Conservation (phyloP, 495 filamentous ascomycete genomes). For the Neurospora africana region DNA sequence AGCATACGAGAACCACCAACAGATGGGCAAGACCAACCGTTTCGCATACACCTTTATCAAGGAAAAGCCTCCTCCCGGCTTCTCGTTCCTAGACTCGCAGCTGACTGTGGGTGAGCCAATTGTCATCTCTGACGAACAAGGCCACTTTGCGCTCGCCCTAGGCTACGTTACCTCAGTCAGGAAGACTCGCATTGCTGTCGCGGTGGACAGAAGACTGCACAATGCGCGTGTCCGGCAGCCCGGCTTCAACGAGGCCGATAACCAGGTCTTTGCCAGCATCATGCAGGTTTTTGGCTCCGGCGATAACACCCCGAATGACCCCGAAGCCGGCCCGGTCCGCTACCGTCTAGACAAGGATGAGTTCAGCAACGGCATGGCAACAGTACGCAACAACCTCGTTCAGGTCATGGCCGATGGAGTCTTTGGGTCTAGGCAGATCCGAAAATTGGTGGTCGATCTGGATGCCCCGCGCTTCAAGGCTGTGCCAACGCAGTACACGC, state of each 20-base stretch:
- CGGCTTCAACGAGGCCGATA: slow-evolving; percentile 62
- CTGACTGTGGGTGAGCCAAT: slow-evolving; percentile 83
- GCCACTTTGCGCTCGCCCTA: slow-evolving; percentile 87
- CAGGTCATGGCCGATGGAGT: slow-evolving; percentile 75
- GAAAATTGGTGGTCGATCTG: slow-evolving; percentile 66
- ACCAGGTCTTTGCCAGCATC: slow-evolving; percentile 82
- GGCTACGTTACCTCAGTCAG: slow-evolving; percentile 74
- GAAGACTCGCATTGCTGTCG: slow-evolving; percentile 66
- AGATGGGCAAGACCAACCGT: slow-evolving; percentile 70
- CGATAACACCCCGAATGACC: slow-evolving; percentile 36
- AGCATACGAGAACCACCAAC: slow-evolving; percentile 51
- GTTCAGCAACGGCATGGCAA: slow-evolving; percentile 95
- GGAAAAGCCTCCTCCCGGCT: slow-evolving; percentile 40
- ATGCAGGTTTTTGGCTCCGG: slow-evolving; percentile 68
- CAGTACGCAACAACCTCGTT: slow-evolving; percentile 84
- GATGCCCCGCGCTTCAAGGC: slow-evolving; percentile 63
- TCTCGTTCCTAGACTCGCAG: slow-evolving; percentile 86
- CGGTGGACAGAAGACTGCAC: slow-evolving; percentile 79
- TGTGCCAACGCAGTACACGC: slow-evolving; percentile 44
- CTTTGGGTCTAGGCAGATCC: slow-evolving; percentile 61
- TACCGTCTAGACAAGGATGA: slow-evolving; percentile 96
- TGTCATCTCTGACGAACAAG: slow-evolving; percentile 91
- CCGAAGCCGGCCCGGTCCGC: slow-evolving; percentile 44
- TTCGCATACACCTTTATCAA: slow-evolving; percentile 78
- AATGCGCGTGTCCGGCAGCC: slow-evolving; percentile 65